These are phyloP conservation scores for Plasmodium blacklocki DNA, from an alignment of 169 alveolate genomes.

Conservation along the genomic window DNA sequence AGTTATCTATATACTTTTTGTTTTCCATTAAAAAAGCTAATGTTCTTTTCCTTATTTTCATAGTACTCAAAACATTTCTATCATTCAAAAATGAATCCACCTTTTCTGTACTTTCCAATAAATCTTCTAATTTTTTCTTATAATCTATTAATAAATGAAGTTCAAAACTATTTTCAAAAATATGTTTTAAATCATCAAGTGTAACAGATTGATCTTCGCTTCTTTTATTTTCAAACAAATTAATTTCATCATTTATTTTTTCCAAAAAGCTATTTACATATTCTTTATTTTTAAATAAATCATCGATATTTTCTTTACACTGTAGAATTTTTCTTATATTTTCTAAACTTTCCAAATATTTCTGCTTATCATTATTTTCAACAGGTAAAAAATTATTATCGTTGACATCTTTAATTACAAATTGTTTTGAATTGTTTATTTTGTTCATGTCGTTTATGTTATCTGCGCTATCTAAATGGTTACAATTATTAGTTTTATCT, in stretches of 20 bases:
- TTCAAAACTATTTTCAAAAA: slow-evolving; percentile 53
- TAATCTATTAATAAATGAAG: slow-evolving; percentile 49
- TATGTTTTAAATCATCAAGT: slow-evolving; percentile 9
- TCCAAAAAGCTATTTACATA: slow-evolving; percentile 23
- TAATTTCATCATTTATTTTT: slow-evolving; percentile 15
- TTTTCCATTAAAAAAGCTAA: slow-evolving; percentile 39
- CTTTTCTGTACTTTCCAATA: slow-evolving; percentile 38
- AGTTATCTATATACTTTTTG: slow-evolving; percentile 43
- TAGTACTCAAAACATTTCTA: slow-evolving; percentile 9
- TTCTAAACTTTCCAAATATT: slow-evolving; percentile 13
- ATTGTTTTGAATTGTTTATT: neutral
- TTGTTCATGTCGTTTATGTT: too few species aligned
- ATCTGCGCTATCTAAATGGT: too few species aligned
- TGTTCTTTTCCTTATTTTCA: slow-evolving; percentile 38
- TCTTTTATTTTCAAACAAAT: slow-evolving; percentile 11
- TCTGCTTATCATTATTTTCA: neutral
- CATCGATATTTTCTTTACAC: slow-evolving; percentile 48
- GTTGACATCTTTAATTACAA: neutral
- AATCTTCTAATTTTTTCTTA: slow-evolving; percentile 73
- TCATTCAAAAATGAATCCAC: slow-evolving; percentile 33
- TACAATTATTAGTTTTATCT: too few species aligned
- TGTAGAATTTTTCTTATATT: slow-evolving; percentile 20
- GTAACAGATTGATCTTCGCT: slow-evolving; percentile 4
- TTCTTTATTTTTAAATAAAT: slow-evolving; percentile 31
- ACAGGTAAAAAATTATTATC: neutral